Base-by-base conservation (phyloP, 345 rosid species). In the Ceriops tagal region DNA sequence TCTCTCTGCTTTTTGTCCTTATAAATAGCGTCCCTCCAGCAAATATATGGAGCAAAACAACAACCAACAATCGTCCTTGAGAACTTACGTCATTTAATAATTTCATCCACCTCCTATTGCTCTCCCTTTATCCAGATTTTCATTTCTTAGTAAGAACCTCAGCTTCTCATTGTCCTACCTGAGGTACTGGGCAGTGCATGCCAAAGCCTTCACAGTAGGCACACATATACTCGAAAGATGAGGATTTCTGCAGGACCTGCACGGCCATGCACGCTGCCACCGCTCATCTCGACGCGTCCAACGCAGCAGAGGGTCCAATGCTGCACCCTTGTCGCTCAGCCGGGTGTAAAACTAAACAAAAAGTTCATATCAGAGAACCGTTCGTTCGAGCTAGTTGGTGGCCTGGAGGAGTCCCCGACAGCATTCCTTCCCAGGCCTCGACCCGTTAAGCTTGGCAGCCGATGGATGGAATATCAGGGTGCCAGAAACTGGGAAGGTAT, bases 391-490 rank as follows among this genome's bases (percentile, higher is more conserved):
- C 67, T 61, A 0, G 55, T 73, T n/a, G 31, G 53, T 0, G 5
- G 19, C 27, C 18, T 58, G 26, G 16, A 24, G 22, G 27, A 20
- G 7, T 61, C 64, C 3, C 28, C 26, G 46, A 39, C 69, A 9
- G 8, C 62, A 28, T 62, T 39, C 7, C 8, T 34, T 3, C 55
- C 35, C 62, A 37, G 22, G 16, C 24, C 68, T 5, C 47, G 49
- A 52, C 75, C 75, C 2, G 57, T 62, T 27, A 81, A 64, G 65
- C 67, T 87, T 0, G 78, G 82, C 19, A 28, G 65, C 19, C 30
- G 75, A 32, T 88, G 93, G 90, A 77, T 61, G 83, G 88, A 88
- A 39, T 86, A 86, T 70, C 93, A 86, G 39, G 93, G 93, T 13
- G 11, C 70, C 5, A 61, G 66, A 13, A 82, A 88, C 79, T 88